Evolutionary conservation across 2,329 filamentous ascomycete genomes (phyloP).

Genomic region (Aspergillus neoniger): DNA sequence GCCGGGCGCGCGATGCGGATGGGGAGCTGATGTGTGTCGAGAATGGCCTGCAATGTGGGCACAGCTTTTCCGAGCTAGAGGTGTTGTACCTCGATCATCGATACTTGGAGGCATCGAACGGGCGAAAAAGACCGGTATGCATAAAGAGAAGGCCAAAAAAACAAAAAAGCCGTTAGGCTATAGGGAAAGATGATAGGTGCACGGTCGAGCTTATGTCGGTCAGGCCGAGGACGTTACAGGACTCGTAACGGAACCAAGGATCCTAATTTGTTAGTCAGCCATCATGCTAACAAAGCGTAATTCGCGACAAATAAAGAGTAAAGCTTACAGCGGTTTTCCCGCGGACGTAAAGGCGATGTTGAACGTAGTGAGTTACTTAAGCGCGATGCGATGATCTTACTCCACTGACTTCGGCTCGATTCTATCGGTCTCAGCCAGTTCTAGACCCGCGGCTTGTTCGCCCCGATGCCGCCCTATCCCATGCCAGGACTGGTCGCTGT

Average conservation of each 20-base stretch:
- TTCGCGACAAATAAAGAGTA: background rate
- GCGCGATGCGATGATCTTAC: background rate
- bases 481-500: background rate
- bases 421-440: background rate
- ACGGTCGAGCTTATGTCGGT: background rate
- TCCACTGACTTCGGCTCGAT: background rate
- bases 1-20: constrained; percentile 8
- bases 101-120: background rate
- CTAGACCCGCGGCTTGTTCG: background rate
- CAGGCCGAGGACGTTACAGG: background rate
- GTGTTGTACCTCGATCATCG: constrained; percentile 16
- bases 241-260: background rate
- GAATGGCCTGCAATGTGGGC: background rate
- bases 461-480: background rate
- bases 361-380: background rate
- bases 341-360: background rate
- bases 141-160: background rate
- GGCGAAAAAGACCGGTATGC: background rate
- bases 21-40: background rate
- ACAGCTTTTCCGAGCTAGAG: constrained; percentile 10
- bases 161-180: background rate
- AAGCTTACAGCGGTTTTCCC: background rate
- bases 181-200: background rate
- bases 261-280: background rate
- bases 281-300: background rate